A percentile compares a stretch with the other conserved stretches of the same genome.
phyloP scores from a whole-genome alignment of 805 yeast genomes.

The Suhomyces kilbournensis region DNA sequence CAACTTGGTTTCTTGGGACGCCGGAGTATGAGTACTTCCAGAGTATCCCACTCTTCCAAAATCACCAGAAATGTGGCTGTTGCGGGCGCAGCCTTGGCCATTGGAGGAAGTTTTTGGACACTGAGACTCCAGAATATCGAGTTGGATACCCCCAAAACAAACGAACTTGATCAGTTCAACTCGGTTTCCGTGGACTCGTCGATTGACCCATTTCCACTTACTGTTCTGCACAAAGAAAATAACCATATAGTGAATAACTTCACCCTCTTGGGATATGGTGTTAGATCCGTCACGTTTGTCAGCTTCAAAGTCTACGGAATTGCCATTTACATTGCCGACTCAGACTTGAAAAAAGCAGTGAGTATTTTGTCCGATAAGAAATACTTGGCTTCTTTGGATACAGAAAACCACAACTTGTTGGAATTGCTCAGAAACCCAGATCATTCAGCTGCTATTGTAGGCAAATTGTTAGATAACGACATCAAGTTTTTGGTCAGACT shows the following conservation, averaged over 20 bases:
- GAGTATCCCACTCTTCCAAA: background rate
- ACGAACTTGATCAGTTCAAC: slow-evolving; percentile 10
- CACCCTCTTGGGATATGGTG: slow-evolving; percentile 73
- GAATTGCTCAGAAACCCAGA: slow-evolving; percentile 46
- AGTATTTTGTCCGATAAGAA: slow-evolving; percentile 3
- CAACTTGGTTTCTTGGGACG: background rate
- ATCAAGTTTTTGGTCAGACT: slow-evolving; percentile 70
- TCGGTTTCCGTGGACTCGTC: slow-evolving; percentile 47
- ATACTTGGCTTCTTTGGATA: background rate
- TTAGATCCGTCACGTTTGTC: slow-evolving; percentile 78
- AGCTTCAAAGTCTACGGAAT: slow-evolving; percentile 82
- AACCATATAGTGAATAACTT: slow-evolving; percentile 34
- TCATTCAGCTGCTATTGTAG: slow-evolving; percentile 51
- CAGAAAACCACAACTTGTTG: slow-evolving; percentile 8
- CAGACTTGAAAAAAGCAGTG: slow-evolving; percentile 43
- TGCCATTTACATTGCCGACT: slow-evolving; percentile 72
- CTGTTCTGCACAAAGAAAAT: slow-evolving; percentile 4
- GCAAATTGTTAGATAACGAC: slow-evolving; percentile 54
- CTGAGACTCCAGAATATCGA: background rate
- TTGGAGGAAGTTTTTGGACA: slow-evolving; percentile 1
- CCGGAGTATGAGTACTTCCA: background rate
- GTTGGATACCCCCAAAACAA: slow-evolving; percentile 7
- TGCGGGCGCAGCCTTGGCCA: background rate
- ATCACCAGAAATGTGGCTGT: background rate
- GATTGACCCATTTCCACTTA: slow-evolving; percentile 49